Base-by-base conservation (phyloP, 2,329 filamentous ascomycete species). In the Paraphaeosphaeria minitans region DNA sequence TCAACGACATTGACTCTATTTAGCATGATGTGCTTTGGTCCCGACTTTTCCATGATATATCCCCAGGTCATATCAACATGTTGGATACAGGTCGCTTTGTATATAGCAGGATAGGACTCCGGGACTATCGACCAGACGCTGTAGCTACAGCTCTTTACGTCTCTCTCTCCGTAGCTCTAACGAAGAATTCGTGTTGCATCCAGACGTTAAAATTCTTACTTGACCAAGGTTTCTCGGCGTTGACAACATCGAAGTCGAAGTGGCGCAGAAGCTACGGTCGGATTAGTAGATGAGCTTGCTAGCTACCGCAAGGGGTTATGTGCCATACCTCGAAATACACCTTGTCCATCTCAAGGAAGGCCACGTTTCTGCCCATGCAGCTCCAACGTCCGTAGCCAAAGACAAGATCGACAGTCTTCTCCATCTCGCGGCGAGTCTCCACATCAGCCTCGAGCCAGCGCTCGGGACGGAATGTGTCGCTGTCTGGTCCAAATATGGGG, bases 391-490 rank as follows among this genome's bases (percentile, higher is more conserved):
- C 68, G 37, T 60, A 60, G 7, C 64, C 61, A 52, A 69, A 70
- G 13, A 63, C 54, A 9, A 68, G 39, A 4, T 64, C 59, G 8
- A 55, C 41, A 8, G 14, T 39, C 13, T 53, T 51, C 41, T 58
- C 53, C 66, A 70, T 69, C 12, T 55, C 58, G 7, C n/a, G 24
- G 24, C 10, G 59, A 46, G 2, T 76, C 75, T 49, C 75, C 76
- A 49, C 78, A 69, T 43, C 37, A 3, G 19, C 35, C 19, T 51
- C 54, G 8, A 73, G 49, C 81, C 82, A 85, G 16, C 82, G 70
- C 69, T 84, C 82, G 0, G 82, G 83, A 1, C 79, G 75, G 67
- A 83, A 84, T 2, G 75, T 64, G 4, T 78, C 72, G 0, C 78
- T 77, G 57, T 85, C 82, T 3, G 66, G 60, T 9, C 73, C 75